Base-by-base conservation (phyloP, 2,329 filamentous ascomycete species). In the Aspergillaceae sp. region DNA sequence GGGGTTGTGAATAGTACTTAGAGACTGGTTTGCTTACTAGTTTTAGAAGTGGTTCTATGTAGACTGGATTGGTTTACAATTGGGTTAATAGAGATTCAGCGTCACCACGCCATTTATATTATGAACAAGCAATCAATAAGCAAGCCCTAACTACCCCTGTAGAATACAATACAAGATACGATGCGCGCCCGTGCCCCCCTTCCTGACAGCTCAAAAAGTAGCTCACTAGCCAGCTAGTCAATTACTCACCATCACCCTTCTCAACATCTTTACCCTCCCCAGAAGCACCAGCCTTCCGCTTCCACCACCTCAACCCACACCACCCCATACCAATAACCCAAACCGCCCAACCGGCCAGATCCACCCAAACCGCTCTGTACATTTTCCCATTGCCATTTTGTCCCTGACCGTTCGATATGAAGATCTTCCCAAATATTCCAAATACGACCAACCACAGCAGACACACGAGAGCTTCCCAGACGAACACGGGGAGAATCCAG, bases 311-410 rank as follows among this genome's bases (percentile, higher is more conserved):
- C 44, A 68, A 7, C 30, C 66, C 59, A 19, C 11, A 27, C 36
- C 36, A 19, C 26, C 26, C 36, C 36, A 38, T 36, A 38, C 36
- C 26, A 28, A 28, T 33, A 55, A 59, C 60, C 63, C 67, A 5
- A 33, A 53, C 53, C 26, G 78, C 75, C 3, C 79, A 82, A 41
- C 83, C 65, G 42, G 88, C 68, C 89, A 94, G 66, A 64, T 91
- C 85, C 40, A 94, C 75, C 86, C 87, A 94, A 10, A 92, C 86
- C 4, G 87, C 86, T 60, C 83, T 82, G 71, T 89, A 88, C 88
- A 95, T 94, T 47, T 86, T 77, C 54, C 74, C 76, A 42, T 54
- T 59, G 10, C 43, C 11, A 37, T 46, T 28, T n/a, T 38, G 42
- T 37, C 46, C 42, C 41, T 52, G 47, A 29, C 49, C 46, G 28